Evolutionary conservation across 1,139 yeast genomes (phyloP).

Genomic region (Geotrichum restrictum): DNA sequence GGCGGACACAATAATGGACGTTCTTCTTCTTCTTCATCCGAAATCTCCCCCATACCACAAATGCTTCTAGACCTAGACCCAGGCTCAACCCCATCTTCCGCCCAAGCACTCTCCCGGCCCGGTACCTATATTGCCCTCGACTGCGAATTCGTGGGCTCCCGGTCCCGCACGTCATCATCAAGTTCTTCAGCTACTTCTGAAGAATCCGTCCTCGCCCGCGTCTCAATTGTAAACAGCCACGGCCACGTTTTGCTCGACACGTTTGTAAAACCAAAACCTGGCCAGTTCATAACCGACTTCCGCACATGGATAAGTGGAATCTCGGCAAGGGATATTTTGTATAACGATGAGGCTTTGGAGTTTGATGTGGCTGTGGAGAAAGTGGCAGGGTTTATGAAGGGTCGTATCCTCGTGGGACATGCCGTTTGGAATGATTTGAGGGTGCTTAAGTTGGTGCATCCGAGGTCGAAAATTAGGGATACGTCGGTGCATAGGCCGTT

Average conservation of each 20-base stretch:
- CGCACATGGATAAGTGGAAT: constrained; percentile 94
- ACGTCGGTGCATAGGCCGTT: constrained; percentile 64
- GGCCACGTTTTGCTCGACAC: constrained; percentile 69
- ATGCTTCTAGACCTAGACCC: constrained; percentile 19
- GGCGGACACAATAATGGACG: no score
- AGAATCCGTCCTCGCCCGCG: constrained; percentile 71
- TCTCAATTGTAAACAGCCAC: constrained; percentile 77
- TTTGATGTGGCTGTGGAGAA: constrained; percentile 63
- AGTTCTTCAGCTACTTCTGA: no score
- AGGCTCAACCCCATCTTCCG: constrained; percentile 20
- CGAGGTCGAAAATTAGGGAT: constrained; percentile 62
- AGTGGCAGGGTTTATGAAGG: constrained; percentile 45
- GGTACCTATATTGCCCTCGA: constrained; percentile 82
- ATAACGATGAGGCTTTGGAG: constrained; percentile 46
- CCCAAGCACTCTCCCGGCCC: constrained; percentile 6
- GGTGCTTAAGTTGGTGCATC: constrained; percentile 64
- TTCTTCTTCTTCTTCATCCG: neutral
- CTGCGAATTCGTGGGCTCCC: constrained; percentile 83
- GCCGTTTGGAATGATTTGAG: constrained; percentile 76
- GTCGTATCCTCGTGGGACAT: constrained; percentile 71
- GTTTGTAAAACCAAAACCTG: constrained; percentile 59
- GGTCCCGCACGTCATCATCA: no score
- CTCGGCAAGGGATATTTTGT: constrained; percentile 43
- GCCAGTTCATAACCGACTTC: constrained; percentile 79
- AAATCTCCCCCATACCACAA: neutral